phyloP scores from a whole-genome alignment of 257 asterid species.

The Ehretia macrophylla region DNA sequence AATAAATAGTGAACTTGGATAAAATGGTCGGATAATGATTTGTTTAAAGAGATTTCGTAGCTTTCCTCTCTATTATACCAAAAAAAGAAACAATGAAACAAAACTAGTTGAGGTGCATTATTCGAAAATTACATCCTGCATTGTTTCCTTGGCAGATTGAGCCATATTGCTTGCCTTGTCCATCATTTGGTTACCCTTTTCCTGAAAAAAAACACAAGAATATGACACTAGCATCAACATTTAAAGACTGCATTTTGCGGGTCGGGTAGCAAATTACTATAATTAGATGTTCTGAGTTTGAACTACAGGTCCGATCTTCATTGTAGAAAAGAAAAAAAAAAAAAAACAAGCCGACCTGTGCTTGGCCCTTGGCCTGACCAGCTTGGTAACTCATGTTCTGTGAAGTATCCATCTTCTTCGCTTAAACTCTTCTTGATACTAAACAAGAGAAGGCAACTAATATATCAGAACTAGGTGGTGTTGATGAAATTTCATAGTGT shows the following conservation, averaged over 20 bases:
- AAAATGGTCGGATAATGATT: too few species aligned
- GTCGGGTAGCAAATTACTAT: too few species aligned
- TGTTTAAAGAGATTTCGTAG: too few species aligned
- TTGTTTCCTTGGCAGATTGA: constrained; percentile 30
- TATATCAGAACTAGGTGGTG: neutral
- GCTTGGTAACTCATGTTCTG: constrained; percentile 28
- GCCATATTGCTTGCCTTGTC: constrained; percentile 30
- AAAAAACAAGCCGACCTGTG: constrained; percentile 18
- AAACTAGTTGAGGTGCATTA: too few species aligned
- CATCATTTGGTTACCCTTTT: constrained; percentile 34
- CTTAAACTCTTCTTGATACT: neutral
- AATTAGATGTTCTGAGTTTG: too few species aligned
- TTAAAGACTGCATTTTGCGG: too few species aligned
- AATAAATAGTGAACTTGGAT: too few species aligned
- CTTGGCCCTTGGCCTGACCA: constrained; percentile 37
- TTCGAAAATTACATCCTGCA: constrained; percentile 16
- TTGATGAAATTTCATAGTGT: neutral
- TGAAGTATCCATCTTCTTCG: constrained; percentile 15
- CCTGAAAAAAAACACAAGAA: constrained; percentile 12
- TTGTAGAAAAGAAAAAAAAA: neutral
- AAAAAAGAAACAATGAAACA: too few species aligned
- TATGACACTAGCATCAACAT: neutral
- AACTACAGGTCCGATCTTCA: too few species aligned
- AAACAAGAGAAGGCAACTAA: neutral
- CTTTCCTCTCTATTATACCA: too few species aligned